Evolutionary conservation across 2,329 filamentous ascomycete species (phyloP).

Genomic region (Septoria petroselini): DNA sequence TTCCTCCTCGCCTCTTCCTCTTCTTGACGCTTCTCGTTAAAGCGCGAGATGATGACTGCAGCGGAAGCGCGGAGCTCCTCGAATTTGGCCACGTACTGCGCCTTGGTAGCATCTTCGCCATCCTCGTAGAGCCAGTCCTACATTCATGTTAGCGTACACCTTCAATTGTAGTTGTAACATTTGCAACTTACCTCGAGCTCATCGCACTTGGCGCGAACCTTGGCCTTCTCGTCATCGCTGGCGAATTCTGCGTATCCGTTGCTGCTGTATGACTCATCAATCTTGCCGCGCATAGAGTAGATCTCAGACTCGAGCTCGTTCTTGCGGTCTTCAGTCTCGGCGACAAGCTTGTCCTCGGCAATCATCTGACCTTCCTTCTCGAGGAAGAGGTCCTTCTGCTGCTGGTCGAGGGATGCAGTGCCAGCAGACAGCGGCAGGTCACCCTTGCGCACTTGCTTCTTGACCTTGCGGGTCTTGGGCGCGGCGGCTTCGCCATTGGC

Average conservation of each 20-base stretch:
- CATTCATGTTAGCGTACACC: slow-evolving; percentile 12
- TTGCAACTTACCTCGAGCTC: slow-evolving; percentile 70
- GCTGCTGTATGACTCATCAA: slow-evolving; percentile 73
- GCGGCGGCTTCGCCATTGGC: slow-evolving; percentile 49
- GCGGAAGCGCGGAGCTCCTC: slow-evolving; percentile 90
- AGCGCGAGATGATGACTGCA: slow-evolving; percentile 86
- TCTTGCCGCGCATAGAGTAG: slow-evolving; percentile 93
- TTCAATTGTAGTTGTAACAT: not conserved
- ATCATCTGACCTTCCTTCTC: slow-evolving; percentile 90
- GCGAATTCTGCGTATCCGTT: slow-evolving; percentile 66
- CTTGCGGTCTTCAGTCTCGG: slow-evolving; percentile 99
- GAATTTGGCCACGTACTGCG: slow-evolving; percentile 88
- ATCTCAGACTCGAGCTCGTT: slow-evolving; percentile 98
- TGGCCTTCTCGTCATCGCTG: slow-evolving; percentile 87
- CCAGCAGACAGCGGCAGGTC: slow-evolving; percentile 83
- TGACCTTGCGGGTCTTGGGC: slow-evolving; percentile 85
- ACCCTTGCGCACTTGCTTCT: slow-evolving; percentile 98
- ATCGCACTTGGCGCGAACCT: slow-evolving; percentile 78
- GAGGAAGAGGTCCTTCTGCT: slow-evolving; percentile 61
- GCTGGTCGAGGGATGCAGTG: slow-evolving; percentile 72
- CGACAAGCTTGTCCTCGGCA: slow-evolving; percentile 97
- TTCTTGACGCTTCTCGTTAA: slow-evolving; percentile 89
- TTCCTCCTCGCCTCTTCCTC: slow-evolving; percentile 72
- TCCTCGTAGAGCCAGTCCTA: slow-evolving; percentile 99
- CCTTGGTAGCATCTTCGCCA: slow-evolving; percentile 90